Base-by-base conservation (phyloP, 2,329 filamentous ascomycete genomes). In the Fusarium longipes region DNA sequence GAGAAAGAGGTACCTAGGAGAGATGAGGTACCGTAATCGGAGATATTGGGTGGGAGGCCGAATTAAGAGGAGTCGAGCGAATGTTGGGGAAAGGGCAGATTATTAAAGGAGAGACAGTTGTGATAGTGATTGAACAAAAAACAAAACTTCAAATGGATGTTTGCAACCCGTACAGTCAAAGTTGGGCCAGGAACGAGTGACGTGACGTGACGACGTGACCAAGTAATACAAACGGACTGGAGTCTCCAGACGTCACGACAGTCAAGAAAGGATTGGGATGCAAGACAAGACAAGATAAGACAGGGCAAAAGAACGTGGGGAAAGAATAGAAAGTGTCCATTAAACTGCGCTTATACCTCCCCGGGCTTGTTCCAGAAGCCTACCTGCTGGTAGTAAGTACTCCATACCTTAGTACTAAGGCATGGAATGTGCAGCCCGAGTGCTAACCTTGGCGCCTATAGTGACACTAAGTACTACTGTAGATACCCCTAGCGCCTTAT, bases 11-110 rank as follows among this genome's bases (percentile, higher is more conserved):
- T 33, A n/a, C n/a, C n/a, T n/a, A 49, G 51, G 50, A 52, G 42
- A 32, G 55, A 30, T 29, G 18, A 43, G 47, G 33, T 32, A 52
- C 48, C 61, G 44, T 39, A 59, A 61, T 57, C 51, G 50, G 53
- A 62, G 65, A 55, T 56, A 63, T 56, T 33, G 43, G 51, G 48
- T 24, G 38, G 43, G 44, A 39, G 42, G 35, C 59, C 50, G 44
- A 57, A 53, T 57, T 44, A 27, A 42, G 56, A 61, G 53, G 38
- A 56, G 30, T 24, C 33, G 48, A 15, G 47, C 33, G 22, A 29
- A 48, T 42, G 50, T 43, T 29, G 43, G 55, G 35, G 48, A 50
- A 52, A 39, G 30, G 52, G 47, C 39, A 49, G 57, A 47, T 35
- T 44, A 59, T 33, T 45, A 50, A 63, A 53, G 52, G 44, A 44